Evolutionary conservation across 805 yeast genomes (phyloP).

Genomic region (Sugiyamaella americana): DNA sequence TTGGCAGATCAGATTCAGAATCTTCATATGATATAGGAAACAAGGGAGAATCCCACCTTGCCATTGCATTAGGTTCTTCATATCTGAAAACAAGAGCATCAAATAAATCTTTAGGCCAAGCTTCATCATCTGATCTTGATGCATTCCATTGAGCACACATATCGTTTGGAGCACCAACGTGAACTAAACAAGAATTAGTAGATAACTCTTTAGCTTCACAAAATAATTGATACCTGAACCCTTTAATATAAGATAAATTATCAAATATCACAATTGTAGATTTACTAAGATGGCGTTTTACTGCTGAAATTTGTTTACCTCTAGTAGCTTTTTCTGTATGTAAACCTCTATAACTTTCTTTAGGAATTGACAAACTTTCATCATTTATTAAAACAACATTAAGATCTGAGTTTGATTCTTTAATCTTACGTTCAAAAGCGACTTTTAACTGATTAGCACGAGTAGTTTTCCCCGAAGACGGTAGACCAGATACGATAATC

Average conservation of each 20-base stretch:
- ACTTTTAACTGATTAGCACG: constrained; percentile 54
- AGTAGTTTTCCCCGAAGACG: constrained; percentile 77
- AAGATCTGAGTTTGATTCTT: constrained; percentile 48
- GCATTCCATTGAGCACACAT: constrained; percentile 60
- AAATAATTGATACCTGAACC: constrained; percentile 87
- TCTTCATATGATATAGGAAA: constrained; percentile 61
- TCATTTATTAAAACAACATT: constrained; percentile 69
- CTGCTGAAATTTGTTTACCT: constrained; percentile 82
- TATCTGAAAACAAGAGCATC: constrained; percentile 72
- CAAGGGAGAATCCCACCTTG: constrained; percentile 92
- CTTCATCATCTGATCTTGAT: constrained; percentile 24
- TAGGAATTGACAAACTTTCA: constrained; percentile 66
- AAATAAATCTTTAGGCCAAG: constrained; percentile 64
- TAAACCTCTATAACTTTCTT: constrained; percentile 63
- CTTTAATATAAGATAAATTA: constrained; percentile 84
- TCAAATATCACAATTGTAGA: constrained; percentile 76
- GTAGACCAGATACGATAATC: constrained; percentile 75
- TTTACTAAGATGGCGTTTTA: constrained; percentile 69
- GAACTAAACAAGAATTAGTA: constrained; percentile 78
- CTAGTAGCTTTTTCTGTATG: constrained; percentile 73
- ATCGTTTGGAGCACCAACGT: constrained; percentile 64
- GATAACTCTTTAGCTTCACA: constrained; percentile 85
- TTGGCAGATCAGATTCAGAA: constrained; percentile 40
- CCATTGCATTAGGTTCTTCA: constrained; percentile 84
- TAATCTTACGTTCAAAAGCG: constrained; percentile 42